phyloP scores from a whole-genome alignment of 306 rosid genomes.

The Cicer cuneatum region DNA sequence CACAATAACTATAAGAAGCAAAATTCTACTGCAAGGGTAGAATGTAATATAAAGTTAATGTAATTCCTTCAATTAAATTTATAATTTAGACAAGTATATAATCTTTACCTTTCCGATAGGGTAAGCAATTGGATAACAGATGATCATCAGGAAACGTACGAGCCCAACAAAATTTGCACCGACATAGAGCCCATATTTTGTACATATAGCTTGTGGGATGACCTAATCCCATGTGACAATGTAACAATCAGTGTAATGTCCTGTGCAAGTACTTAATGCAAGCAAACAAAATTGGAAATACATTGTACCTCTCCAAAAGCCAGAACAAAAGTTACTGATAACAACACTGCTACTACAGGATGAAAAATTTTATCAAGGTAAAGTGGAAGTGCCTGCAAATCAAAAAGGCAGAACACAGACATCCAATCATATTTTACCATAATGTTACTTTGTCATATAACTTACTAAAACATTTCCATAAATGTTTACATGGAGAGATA shows the following conservation, averaged over 20 bases:
- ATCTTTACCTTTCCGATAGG: conserved; percentile 81
- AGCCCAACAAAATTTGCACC: conserved; percentile 84
- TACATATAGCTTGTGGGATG: conserved; percentile 93
- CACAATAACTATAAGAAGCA: background rate
- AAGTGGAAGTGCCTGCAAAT: conserved; percentile 86
- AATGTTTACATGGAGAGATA: background rate
- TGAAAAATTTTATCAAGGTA: conserved; percentile 83
- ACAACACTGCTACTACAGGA: conserved; percentile 74
- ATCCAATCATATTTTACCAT: background rate
- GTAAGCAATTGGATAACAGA: conserved; percentile 80
- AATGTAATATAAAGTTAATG: conserved; percentile 10
- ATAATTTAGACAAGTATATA: conserved; percentile 25
- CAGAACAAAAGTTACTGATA: conserved; percentile 91
- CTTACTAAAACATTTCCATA: background rate
- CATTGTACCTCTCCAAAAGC: conserved; percentile 76
- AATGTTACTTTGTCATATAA: background rate
- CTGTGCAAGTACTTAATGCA: conserved; percentile 10
- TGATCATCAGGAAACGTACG: conserved; percentile 75
- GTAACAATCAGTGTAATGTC: conserved; percentile 42
- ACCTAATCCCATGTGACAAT: conserved; percentile 54
- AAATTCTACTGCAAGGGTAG: background rate
- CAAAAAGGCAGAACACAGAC: background rate
- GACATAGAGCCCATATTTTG: conserved; percentile 77
- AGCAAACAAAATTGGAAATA: conserved; percentile 20
- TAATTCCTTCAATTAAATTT: conserved; percentile 16